Evolutionary conservation across 2,329 filamentous ascomycete genomes (phyloP), one percentile per base, ranked within the genome.

Genomic region (Aspergillus novofumigatus): DNA sequence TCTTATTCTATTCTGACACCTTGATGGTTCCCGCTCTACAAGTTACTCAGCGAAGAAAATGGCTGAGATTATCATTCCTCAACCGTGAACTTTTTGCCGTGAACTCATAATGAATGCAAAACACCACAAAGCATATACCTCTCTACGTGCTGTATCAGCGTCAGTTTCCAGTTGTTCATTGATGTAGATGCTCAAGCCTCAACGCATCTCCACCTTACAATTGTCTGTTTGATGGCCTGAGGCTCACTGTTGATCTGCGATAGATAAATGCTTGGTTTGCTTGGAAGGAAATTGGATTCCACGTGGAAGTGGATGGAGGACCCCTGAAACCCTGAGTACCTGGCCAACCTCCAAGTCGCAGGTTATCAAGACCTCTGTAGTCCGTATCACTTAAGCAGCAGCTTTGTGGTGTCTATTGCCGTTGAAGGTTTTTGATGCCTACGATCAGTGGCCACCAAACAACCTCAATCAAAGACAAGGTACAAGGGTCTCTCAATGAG

Each of bases 221-320:
- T 38, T 38, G 32, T 38, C 32, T 17, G 14, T 38, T 38, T 26
- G 51, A 20, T 10, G 51, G 35, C 9, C 14, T 28, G 42, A 48
- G 51, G 42, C 41, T 44, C 41, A 28, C 38, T 28, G 44, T 28
- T 53, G 61, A 63, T 64, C 63, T 54, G 58, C 63, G 55, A 56
- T 51, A 45, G 55, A 41, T 47, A 62, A 65, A 59, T 59, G 61
- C 62, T 61, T 65, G 53, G 50, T 59, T 55, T 56, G 60, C 55
- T 54, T 51, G 49, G 45, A 35, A 35, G 8, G 21, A 23, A 17
- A 29, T 44, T 51, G 17, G 25, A 42, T 28, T 35, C 50, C 44
- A 47, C 44, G 44, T 47, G 44, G 44, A 14, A 14, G 23, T 21
- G 44, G 11, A 47, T 23, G 32, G 6, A 38, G 14, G 32, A 38